phyloP scores from a whole-genome alignment of 2,329 filamentous ascomycete genomes.

The Phaeosphaeriaceae sp. region DNA sequence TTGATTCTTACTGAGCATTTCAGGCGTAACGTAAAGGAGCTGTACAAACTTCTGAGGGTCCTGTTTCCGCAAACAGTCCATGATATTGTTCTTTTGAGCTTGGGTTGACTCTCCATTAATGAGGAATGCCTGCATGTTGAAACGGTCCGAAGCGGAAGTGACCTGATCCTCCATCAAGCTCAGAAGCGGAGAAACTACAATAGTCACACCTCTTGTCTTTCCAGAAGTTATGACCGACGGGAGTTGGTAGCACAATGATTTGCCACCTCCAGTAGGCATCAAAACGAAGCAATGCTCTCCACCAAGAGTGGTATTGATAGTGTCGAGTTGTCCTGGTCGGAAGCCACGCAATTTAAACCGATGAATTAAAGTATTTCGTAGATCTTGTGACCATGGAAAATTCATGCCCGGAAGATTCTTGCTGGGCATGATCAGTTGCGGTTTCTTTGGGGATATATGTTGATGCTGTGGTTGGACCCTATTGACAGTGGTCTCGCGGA shows the following conservation, averaged over 20 bases:
- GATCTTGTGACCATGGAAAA: constrained; percentile 80
- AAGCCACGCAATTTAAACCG: constrained; percentile 87
- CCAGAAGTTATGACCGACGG: constrained; percentile 84
- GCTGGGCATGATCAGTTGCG: constrained; percentile 29
- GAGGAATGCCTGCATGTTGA: constrained; percentile 79
- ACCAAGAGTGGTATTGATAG: constrained; percentile 88
- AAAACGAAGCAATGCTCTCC: constrained; percentile 93
- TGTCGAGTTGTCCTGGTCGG: constrained; percentile 88
- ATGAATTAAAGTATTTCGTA: constrained; percentile 79
- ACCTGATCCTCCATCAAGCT: constrained; percentile 99
- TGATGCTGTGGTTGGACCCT: constrained; percentile 18
- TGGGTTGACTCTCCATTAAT: constrained; percentile 78
- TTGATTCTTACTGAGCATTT: constrained; percentile 88
- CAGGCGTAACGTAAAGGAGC: constrained; percentile 92
- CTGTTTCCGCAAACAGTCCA: constrained; percentile 66
- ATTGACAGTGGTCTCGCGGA: constrained; percentile 42
- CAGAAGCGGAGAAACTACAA: constrained; percentile 92
- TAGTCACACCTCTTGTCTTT: constrained; percentile 81
- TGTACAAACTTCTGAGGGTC: constrained; percentile 80
- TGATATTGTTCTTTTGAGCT: constrained; percentile 69
- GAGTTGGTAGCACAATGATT: constrained; percentile 95
- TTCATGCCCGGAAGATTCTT: constrained; percentile 52
- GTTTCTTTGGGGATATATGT: constrained; percentile 37
- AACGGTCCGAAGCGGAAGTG: constrained; percentile 70
- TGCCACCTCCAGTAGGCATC: constrained; percentile 97